A percentile compares a stretch with the other conserved stretches of the same genome.
phyloP scores from a whole-genome alignment of 371 early-diverging fungal genomes.

The Circinella umbellata region DNA sequence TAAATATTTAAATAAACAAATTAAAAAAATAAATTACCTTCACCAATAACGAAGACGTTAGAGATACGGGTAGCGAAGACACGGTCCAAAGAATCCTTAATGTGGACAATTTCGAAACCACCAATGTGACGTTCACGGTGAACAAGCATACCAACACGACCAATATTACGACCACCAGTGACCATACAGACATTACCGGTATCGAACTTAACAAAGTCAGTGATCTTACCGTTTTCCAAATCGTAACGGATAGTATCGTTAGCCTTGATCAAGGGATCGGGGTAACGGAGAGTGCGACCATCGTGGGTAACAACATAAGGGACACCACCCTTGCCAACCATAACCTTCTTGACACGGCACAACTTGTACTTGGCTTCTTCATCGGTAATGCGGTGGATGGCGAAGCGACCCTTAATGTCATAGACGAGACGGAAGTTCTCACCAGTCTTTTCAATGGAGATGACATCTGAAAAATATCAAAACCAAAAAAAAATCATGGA shows the following conservation, averaged over 20 bases:
- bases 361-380: slow-evolving; percentile 99
- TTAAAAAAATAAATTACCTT: slow-evolving; percentile 17
- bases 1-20: not conserved
- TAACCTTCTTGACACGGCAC: slow-evolving; percentile 96
- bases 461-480: slow-evolving; percentile 78
- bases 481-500: slow-evolving; percentile 8
- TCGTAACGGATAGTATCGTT: slow-evolving; percentile 99
- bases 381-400: slow-evolving; percentile 98
- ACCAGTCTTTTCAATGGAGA: slow-evolving; percentile 98
- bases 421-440: slow-evolving; percentile 99
- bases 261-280: slow-evolving; percentile 98
- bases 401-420: slow-evolving; percentile 99
- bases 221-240: slow-evolving; percentile 92
- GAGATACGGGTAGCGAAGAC: slow-evolving; percentile 90
- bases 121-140: slow-evolving; percentile 98
- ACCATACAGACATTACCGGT: slow-evolving; percentile 96
- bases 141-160: slow-evolving; percentile 98
- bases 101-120: slow-evolving; percentile 95
- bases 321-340: slow-evolving; percentile 93
- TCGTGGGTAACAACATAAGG: slow-evolving; percentile 99
- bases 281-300: slow-evolving; percentile 99
- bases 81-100: slow-evolving; percentile 91
- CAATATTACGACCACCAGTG: slow-evolving; percentile 99
- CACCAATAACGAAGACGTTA: slow-evolving; percentile 95
- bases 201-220: slow-evolving; percentile 95